phyloP scores from a whole-genome alignment of 2,329 filamentous ascomycete species.

The Cercospora beticola region DNA sequence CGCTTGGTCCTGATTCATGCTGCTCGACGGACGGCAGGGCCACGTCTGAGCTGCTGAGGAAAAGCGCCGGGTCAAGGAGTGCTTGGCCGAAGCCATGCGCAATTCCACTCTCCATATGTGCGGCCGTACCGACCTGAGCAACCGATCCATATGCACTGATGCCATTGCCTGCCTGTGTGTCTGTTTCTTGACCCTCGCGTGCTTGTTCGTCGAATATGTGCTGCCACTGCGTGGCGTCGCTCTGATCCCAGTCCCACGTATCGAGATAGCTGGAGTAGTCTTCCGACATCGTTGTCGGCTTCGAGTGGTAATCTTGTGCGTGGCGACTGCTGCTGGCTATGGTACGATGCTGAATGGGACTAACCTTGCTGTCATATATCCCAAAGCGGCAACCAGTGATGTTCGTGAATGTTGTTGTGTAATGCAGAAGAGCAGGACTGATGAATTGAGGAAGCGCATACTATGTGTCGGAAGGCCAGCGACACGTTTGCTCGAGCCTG shows the following conservation, averaged over 20 bases:
- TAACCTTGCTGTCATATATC: background rate
- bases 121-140: background rate
- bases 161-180: background rate
- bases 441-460: background rate
- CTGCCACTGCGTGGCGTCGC: slow-evolving; percentile 5
- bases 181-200: background rate
- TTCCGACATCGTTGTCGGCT: background rate
- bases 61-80: slow-evolving; percentile 1
- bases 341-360: background rate
- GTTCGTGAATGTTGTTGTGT: background rate
- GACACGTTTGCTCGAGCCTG: slow-evolving; percentile 3
- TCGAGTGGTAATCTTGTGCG: background rate
- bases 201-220: slow-evolving; percentile 5
- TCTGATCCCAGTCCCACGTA: background rate
- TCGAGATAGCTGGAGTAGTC: background rate
- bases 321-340: background rate
- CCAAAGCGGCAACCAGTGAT: background rate
- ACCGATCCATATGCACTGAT: background rate
- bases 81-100: background rate
- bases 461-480: background rate
- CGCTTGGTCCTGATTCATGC: background rate
- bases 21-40: slow-evolving; percentile 9
- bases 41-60: slow-evolving; percentile 1
- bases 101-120: slow-evolving; percentile 3
- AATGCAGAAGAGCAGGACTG: background rate